These are phyloP conservation scores for Pachyrhizus erosus DNA, from an alignment of 306 rosid species.

Conservation along the genomic window DNA sequence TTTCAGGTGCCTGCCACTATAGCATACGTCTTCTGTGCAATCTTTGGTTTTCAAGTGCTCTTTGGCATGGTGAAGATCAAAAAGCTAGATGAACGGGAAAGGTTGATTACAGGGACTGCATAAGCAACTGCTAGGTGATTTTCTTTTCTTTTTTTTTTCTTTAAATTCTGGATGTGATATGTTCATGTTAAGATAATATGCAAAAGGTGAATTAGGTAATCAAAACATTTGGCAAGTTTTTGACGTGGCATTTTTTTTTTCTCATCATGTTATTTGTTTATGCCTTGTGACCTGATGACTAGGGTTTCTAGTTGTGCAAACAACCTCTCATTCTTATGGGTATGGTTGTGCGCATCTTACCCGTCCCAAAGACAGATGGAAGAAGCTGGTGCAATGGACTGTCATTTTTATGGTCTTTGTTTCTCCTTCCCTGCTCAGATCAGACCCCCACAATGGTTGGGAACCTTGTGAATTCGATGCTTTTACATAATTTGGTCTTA, in stretches of 20 bases:
- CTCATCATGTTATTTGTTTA: neutral
- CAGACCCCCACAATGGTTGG: no score
- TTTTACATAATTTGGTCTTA: neutral
- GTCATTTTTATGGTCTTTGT: neutral
- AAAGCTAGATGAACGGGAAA: slow-evolving; percentile 88
- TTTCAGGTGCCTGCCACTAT: slow-evolving; percentile 83
- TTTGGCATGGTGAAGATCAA: slow-evolving; percentile 85
- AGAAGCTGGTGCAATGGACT: neutral
- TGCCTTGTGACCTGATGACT: neutral
- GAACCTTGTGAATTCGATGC: neutral
- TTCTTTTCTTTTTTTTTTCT: neutral
- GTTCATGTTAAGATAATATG: slow-evolving; percentile 28
- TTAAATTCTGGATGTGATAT: neutral
- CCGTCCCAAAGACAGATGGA: slow-evolving; percentile 1
- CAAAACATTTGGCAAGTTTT: slow-evolving; percentile 13
- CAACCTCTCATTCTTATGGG: neutral
- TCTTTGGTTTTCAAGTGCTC: slow-evolving; percentile 89
- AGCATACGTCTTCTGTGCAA: slow-evolving; percentile 74
- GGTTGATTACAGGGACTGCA: slow-evolving; percentile 89
- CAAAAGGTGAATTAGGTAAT: slow-evolving; percentile 22
- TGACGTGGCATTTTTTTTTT: neutral
- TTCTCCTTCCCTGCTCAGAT: slow-evolving; percentile 1
- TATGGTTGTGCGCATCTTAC: neutral
- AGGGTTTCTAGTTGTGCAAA: neutral
- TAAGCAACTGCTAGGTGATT: slow-evolving; percentile 64